Percentiles rank a stretch among this genome's conserved stretches.
Evolutionary conservation across 2,329 filamentous ascomycete genomes (phyloP).

Genomic region (Stagonosporopsis chrysanthemi): DNA sequence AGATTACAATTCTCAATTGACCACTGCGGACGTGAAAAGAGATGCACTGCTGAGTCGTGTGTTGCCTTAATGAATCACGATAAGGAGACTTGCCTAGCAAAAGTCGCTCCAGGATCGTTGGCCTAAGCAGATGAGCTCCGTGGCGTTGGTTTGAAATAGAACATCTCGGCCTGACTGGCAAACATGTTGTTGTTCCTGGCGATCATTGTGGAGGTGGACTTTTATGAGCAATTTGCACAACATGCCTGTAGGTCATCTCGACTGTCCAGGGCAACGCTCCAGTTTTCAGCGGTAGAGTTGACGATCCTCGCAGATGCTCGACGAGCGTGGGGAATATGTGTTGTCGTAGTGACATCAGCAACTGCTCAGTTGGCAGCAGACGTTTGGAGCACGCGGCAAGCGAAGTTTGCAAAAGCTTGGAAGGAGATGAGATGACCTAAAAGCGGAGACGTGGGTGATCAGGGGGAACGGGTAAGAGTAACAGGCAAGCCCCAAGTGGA

Average conservation of each 20-base stretch:
- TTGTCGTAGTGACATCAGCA: slow-evolving; percentile 11
- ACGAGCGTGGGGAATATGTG: neutral
- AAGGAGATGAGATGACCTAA: slow-evolving; percentile 20
- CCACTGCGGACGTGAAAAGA: neutral
- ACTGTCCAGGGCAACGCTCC: slow-evolving; percentile 1
- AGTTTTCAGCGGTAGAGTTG: neutral
- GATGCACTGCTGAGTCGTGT: neutral
- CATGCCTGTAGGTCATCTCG: neutral
- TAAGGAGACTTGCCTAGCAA: neutral
- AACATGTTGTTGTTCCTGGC: slow-evolving; percentile 13
- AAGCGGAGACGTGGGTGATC: slow-evolving; percentile 19
- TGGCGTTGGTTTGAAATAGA: slow-evolving; percentile 12
- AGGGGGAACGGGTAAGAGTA: slow-evolving; percentile 19
- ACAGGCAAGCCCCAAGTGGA: slow-evolving; percentile 16
- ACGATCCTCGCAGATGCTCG: slow-evolving; percentile 2
- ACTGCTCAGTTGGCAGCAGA: neutral
- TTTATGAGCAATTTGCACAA: slow-evolving; percentile 9
- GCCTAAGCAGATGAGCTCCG: slow-evolving; percentile 6
- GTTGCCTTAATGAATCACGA: neutral
- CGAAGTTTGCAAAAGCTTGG: slow-evolving; percentile 17
- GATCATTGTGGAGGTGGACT: slow-evolving; percentile 19
- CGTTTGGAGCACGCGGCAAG: slow-evolving; percentile 12
- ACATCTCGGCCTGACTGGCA: slow-evolving; percentile 13
- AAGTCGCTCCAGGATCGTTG: neutral
- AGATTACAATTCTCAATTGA: neutral